Conservation (phyloP, 2,329 filamentous ascomycete genomes). For the Cercospora berteroae region DNA sequence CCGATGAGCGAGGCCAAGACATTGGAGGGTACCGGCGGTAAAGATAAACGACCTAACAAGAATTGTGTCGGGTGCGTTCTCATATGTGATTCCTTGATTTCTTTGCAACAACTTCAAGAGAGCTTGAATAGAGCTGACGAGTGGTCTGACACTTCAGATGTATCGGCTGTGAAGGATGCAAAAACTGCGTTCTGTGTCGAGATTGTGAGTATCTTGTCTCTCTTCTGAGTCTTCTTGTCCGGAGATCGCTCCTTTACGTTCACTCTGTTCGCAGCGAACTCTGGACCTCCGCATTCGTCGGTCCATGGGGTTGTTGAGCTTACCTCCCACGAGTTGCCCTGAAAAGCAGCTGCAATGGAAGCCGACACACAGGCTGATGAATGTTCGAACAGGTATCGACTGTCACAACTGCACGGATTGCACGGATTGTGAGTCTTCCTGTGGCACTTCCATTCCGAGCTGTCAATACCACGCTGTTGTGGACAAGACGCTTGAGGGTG, state of each 20-base stretch:
- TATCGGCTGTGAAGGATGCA: neutral
- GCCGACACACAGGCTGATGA: neutral
- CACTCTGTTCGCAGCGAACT: too few species aligned
- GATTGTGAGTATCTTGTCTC: neutral
- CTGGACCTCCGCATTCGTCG: too few species aligned
- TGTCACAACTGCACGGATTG: neutral
- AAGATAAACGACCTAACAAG: neutral
- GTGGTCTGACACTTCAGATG: neutral
- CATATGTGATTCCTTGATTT: too few species aligned
- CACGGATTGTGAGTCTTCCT: neutral
- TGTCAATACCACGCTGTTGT: rapidly evolving
- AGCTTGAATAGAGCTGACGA: neutral
- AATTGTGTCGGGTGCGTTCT: neutral
- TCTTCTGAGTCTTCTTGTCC: neutral
- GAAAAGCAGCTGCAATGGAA: neutral
- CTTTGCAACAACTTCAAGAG: neutral
- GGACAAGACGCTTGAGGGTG: neutral
- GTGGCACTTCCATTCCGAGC: neutral
- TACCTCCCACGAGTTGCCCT: neutral
- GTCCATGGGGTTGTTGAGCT: too few species aligned
- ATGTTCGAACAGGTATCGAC: neutral
- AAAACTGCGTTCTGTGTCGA: neutral
- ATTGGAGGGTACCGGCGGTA: neutral
- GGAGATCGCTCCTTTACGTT: too few species aligned
- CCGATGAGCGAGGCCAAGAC: neutral